Evolutionary conservation across 1,284 basidiomycete species (phyloP).

Genomic region (Leccinum insolens): DNA sequence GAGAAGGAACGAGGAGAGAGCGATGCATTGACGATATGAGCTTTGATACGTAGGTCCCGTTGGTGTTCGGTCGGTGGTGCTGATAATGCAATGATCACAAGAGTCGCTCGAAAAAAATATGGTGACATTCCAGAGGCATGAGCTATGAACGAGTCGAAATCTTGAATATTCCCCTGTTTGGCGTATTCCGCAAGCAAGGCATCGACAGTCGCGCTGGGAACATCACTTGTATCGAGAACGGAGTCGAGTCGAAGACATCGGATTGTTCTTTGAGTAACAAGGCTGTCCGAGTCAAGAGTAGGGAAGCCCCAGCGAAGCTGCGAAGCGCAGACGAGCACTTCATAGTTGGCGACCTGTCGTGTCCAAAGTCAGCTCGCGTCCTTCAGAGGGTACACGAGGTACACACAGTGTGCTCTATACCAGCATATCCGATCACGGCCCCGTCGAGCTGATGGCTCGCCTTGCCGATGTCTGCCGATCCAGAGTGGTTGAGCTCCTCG

Average conservation of each 20-base stretch:
- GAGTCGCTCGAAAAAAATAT: background rate
- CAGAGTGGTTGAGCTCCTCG: background rate
- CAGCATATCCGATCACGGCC: slow-evolving; percentile 33
- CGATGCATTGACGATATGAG: slow-evolving; percentile 45
- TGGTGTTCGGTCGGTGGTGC: slow-evolving; percentile 55
- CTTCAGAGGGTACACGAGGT: background rate
- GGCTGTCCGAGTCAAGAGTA: slow-evolving; percentile 7
- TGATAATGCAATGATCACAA: slow-evolving; percentile 23
- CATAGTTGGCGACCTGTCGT: slow-evolving; percentile 11
- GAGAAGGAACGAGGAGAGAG: slow-evolving; percentile 28
- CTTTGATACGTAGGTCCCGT: slow-evolving; percentile 69
- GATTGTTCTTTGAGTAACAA: slow-evolving; percentile 16
- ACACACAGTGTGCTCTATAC: slow-evolving; percentile 31
- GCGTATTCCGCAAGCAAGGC: slow-evolving; percentile 55
- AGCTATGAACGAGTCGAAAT: slow-evolving; percentile 49
- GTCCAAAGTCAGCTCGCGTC: slow-evolving; percentile 1
- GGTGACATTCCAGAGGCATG: slow-evolving; percentile 42
- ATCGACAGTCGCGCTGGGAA: slow-evolving; percentile 46
- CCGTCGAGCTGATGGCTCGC: slow-evolving; percentile 29
- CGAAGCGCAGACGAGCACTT: slow-evolving; percentile 36
- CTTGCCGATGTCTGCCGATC: slow-evolving; percentile 31
- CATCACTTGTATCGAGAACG: slow-evolving; percentile 19
- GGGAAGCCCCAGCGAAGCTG: slow-evolving; percentile 37
- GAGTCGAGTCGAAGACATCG: background rate
- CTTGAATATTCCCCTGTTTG: slow-evolving; percentile 44